Evolutionary conservation across 2,329 filamentous ascomycete species (phyloP).

Genomic region (Pyrenochaeta sp.): DNA sequence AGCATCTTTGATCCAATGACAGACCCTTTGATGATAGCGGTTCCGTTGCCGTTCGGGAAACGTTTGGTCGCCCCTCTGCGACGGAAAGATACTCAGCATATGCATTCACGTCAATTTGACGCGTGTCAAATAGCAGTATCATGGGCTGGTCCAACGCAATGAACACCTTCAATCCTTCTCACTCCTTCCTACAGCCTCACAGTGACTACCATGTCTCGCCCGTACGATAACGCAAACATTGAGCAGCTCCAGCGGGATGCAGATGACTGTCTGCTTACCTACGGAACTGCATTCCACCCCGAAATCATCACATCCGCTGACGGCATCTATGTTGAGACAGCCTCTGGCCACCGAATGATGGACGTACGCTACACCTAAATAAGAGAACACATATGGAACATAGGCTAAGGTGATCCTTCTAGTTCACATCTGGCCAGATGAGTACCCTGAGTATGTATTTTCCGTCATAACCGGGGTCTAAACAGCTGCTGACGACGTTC

Average conservation of each 20-base stretch:
- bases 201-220: conserved; percentile 19
- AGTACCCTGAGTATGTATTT: conserved; percentile 17
- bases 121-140: neutral
- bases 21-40: neutral
- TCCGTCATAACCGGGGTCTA: neutral
- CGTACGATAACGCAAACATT: conserved; percentile 22
- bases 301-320: conserved; percentile 41
- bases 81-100: neutral
- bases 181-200: neutral
- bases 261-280: conserved; percentile 29
- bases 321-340: conserved; percentile 41
- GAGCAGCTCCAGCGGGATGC: conserved; percentile 32
- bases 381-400: neutral
- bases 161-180: neutral
- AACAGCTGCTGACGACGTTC: neutral
- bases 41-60: neutral
- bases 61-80: neutral
- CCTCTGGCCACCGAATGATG: conserved; percentile 42
- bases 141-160: neutral
- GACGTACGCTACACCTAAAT: conserved; percentile 3
- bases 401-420: conserved; percentile 23
- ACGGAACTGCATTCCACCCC: conserved; percentile 36
- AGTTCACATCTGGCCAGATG: conserved; percentile 27
- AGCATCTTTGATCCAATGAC: neutral
- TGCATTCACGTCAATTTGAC: neutral